Evolutionary conservation across 2,329 filamentous ascomycete genomes (phyloP), one percentile per base, ranked within the genome.

Genomic region (Botrytis fabae): DNA sequence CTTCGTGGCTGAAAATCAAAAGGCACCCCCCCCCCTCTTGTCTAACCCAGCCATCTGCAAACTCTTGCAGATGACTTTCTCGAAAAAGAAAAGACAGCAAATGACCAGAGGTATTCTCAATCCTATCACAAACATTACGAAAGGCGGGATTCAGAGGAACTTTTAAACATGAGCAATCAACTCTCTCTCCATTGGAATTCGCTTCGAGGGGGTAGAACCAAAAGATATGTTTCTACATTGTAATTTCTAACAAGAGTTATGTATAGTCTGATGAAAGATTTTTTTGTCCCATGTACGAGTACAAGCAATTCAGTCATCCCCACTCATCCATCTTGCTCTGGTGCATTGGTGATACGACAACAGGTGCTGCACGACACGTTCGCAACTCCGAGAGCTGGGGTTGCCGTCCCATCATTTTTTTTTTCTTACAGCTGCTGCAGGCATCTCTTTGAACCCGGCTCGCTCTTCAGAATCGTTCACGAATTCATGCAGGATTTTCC

Each of bases 311-410:
- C 42, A 38, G 7, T 51, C 62, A 9, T 12, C 64, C 46, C 35
- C 48, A 57, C 54, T 54, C 64, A 54, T 68, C 48, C 48, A 57
- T 22, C 22, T 62, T 40, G 35, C 48, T 68, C 3, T 40, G 35
- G 46, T 54, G 32, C 46, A 57, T 60, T 25, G 62, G 70, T 72
- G 51, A 68, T 60, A 72, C 70, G 32, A 72, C 51, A 72, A 72
- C 70, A 60, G 63, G 54, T 68, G 59, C 57, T 71, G 69, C 69
- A 71, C 69, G 35, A 71, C 48, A 54, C 69, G 59, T 64, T 59
- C 70, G 32, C 70, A 71, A 59, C 61, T 72, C 70, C 70, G 70
- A 72, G 70, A 69, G 63, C 62, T 64, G 65, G 64, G 46, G 44
- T 38, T 66, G 46, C 65, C 65, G 65, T 71, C 69, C 46, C 60